A percentile compares a stretch with the other conserved stretches of the same genome.
Conservation (phyloP, 306 rosid genomes). For the Astragalus glycyphyllos region DNA sequence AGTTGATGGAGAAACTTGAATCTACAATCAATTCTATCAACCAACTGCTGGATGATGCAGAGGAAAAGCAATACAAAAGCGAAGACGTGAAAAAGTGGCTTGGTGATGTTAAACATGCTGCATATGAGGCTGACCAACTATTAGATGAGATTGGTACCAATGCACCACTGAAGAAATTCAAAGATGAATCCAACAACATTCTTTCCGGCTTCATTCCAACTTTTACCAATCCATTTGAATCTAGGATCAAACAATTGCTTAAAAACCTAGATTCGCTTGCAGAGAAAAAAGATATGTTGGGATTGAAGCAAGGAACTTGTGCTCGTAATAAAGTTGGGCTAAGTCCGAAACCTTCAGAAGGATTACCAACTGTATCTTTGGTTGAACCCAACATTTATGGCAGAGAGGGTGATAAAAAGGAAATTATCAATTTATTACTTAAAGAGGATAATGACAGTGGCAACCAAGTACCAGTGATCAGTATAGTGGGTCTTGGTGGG, state of each 20-base stretch:
- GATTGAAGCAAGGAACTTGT: conserved; percentile 28
- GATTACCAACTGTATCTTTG: conserved; percentile 35
- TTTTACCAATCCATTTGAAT: conserved; percentile 20
- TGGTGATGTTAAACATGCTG: conserved; percentile 35
- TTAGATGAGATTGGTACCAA: conserved; percentile 45
- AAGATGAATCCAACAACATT: neutral
- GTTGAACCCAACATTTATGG: conserved; percentile 20
- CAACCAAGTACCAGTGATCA: neutral
- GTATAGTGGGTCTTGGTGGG: neutral
- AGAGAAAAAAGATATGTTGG: conserved; percentile 37
- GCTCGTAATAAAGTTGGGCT: conserved; percentile 5
- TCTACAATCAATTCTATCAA: conserved; percentile 8
- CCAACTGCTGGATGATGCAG: conserved; percentile 47
- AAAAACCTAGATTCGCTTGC: conserved; percentile 40
- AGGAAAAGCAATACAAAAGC: conserved; percentile 36
- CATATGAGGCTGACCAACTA: conserved; percentile 27
- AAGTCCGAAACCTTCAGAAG: conserved; percentile 11
- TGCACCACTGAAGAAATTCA: conserved; percentile 5
- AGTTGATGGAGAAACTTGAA: conserved; percentile 14
- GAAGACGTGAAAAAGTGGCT: conserved; percentile 45
- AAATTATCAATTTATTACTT: neutral
- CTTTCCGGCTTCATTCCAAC: neutral
- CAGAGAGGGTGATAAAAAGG: conserved; percentile 19
- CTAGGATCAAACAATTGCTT: conserved; percentile 32
- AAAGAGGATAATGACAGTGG: neutral